Conservation (phyloP, 1,284 basidiomycete species). For the Phylloboletellus chloephorus region DNA sequence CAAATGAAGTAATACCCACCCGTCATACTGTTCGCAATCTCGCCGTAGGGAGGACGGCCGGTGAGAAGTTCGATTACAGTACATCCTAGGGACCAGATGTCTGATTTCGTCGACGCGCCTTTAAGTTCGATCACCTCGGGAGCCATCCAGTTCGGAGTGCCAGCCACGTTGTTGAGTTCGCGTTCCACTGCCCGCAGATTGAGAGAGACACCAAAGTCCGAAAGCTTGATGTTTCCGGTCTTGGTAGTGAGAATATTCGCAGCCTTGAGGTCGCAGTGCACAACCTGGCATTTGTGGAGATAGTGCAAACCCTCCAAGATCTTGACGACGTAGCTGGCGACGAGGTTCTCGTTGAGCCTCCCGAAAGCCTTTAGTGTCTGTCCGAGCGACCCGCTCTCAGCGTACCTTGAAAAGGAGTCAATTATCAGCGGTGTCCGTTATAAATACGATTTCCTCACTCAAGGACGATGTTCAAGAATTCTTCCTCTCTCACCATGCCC, state of each 20-base stretch:
- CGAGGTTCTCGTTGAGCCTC: constrained; percentile 83
- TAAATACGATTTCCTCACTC: constrained; percentile 58
- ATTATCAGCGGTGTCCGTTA: constrained; percentile 13
- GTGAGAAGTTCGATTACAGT: constrained; percentile 92
- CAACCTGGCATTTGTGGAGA: constrained; percentile 77
- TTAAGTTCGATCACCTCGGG: constrained; percentile 89
- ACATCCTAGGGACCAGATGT: constrained; percentile 92
- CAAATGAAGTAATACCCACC: constrained; percentile 40
- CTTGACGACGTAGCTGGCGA: constrained; percentile 87
- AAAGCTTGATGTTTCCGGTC: constrained; percentile 95
- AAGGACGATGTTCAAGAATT: constrained; percentile 84
- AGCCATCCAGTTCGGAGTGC: constrained; percentile 98
- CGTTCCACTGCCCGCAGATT: constrained; percentile 94
- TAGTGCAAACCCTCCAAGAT: constrained; percentile 91
- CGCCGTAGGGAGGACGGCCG: constrained; percentile 86
- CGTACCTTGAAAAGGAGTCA: constrained; percentile 54
- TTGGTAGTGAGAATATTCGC: constrained; percentile 98
- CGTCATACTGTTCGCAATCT: constrained; percentile 81
- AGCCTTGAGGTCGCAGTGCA: constrained; percentile 94
- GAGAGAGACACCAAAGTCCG: constrained; percentile 98
- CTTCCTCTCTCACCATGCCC: constrained; percentile 86
- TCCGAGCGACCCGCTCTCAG: constrained; percentile 89
- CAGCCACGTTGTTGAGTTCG: constrained; percentile 83
- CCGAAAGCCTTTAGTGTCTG: constrained; percentile 90
- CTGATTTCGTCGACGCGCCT: constrained; percentile 69